Conservation (phyloP, 176 grass and related monocot species). For the Canna indica region DNA sequence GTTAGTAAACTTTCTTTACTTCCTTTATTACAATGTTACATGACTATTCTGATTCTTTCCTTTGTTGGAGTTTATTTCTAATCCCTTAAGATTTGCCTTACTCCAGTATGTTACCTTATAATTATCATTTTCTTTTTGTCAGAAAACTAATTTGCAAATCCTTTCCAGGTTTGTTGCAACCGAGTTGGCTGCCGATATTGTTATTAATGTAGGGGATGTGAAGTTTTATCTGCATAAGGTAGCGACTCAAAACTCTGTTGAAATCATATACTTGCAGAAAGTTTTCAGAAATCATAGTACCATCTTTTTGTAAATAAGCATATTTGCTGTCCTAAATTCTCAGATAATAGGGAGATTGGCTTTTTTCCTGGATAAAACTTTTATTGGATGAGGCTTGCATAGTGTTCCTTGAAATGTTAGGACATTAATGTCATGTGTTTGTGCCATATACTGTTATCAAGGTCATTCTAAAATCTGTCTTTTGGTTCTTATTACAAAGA, state of each 20-base stretch:
- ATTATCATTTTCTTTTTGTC: conserved; percentile 1
- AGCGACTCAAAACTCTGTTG: neutral
- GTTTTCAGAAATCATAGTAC: too few species aligned
- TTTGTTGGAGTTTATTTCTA: neutral
- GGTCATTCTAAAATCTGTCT: too few species aligned
- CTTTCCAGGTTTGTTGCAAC: conserved; percentile 91
- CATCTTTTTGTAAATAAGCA: too few species aligned
- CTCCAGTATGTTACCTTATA: neutral
- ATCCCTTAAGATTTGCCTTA: neutral
- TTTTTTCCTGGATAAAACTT: too few species aligned
- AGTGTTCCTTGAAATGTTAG: too few species aligned
- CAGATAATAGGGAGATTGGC: too few species aligned
- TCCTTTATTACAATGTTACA: neutral
- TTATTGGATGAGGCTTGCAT: too few species aligned
- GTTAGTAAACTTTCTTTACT: neutral
- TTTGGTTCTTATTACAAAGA: too few species aligned
- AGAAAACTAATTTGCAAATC: conserved; percentile 17
- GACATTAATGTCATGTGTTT: too few species aligned
- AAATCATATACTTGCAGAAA: neutral
- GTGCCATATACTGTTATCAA: too few species aligned
- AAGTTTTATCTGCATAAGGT: conserved; percentile 99
- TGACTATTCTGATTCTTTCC: neutral
- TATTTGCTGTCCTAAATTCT: too few species aligned
- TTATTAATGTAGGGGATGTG: conserved; percentile 69
- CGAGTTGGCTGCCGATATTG: conserved; percentile 78